These are phyloP conservation scores for Saturnispora sanitii DNA, from an alignment of 805 yeast species.

Conservation along the genomic window DNA sequence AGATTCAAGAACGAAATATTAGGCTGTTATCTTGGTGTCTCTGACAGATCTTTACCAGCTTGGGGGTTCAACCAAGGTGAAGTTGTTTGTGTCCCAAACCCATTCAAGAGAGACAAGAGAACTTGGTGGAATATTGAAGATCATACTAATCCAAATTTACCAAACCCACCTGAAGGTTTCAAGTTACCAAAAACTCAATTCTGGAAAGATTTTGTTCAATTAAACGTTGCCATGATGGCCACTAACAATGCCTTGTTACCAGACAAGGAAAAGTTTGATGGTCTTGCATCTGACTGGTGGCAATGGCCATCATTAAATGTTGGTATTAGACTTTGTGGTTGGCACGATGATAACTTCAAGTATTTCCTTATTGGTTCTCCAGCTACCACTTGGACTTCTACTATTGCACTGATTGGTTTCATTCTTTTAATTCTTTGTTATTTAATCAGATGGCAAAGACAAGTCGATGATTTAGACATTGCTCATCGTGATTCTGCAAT, in stretches of 20 bases:
- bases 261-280: slow-evolving; percentile 65
- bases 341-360: slow-evolving; percentile 50
- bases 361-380: slow-evolving; percentile 71
- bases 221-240: slow-evolving; percentile 82
- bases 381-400: slow-evolving; percentile 67
- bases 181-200: slow-evolving; percentile 66
- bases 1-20: slow-evolving; percentile 52
- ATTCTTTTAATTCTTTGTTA: slow-evolving; percentile 35
- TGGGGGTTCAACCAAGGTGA: slow-evolving; percentile 90
- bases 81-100: slow-evolving; percentile 65
- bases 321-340: slow-evolving; percentile 69
- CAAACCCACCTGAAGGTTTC: slow-evolving; percentile 50
- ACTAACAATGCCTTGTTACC: slow-evolving; percentile 77
- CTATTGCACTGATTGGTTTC: slow-evolving; percentile 48
- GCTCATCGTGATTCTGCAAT: slow-evolving; percentile 12
- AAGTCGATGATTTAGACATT: slow-evolving; percentile 46
- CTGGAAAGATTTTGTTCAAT: slow-evolving; percentile 63
- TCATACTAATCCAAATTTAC: slow-evolving; percentile 50
- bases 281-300: slow-evolving; percentile 67
- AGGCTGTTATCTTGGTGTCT: slow-evolving; percentile 71
- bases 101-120: slow-evolving; percentile 67
- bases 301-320: slow-evolving; percentile 78
- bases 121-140: slow-evolving; percentile 85
- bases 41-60: slow-evolving; percentile 57
- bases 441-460: slow-evolving; percentile 77